These are phyloP conservation scores for Rhynchospora breviuscula DNA, from an alignment of 176 grass and related monocot species.

Conservation along the genomic window DNA sequence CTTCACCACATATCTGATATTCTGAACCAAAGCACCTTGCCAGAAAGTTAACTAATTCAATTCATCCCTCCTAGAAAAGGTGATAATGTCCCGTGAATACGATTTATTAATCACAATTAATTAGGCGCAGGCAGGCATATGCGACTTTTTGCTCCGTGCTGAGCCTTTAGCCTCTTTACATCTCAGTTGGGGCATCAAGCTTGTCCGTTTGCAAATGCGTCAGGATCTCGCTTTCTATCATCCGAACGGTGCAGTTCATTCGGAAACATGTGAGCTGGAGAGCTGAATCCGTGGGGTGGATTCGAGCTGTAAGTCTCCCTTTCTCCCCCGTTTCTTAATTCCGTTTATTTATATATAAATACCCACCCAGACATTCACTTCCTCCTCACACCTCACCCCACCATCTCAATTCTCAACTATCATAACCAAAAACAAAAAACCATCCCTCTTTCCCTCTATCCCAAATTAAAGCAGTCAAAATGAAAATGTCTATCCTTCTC, in stretches of 20 bases:
- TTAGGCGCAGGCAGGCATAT: not conserved
- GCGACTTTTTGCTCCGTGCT: not conserved
- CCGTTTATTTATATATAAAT: not conserved
- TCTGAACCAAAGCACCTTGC: not conserved
- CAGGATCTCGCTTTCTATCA: not conserved
- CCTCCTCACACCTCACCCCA: conserved; percentile 4
- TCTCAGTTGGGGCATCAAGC: not conserved
- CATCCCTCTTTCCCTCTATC: not conserved
- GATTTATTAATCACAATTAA: not conserved
- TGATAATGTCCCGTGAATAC: not conserved
- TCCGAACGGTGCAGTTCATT: conserved; percentile 8
- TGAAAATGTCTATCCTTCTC: conserved; percentile 23
- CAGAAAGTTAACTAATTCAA: not conserved
- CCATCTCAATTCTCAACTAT: not conserved
- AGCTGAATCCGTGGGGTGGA: conserved; percentile 10
- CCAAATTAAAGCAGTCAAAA: not conserved
- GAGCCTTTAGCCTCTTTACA: conserved; percentile 12
- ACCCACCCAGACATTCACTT: not conserved
- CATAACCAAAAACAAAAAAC: not conserved
- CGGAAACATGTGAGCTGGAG: conserved; percentile 9
- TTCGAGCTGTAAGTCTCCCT: conserved; percentile 15
- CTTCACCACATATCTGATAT: not conserved
- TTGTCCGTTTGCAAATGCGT: conserved; percentile 1
- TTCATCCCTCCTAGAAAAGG: conserved; percentile 16
- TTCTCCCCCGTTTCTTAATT: conserved; percentile 5